Evolutionary conservation across 2,329 filamentous ascomycete genomes (phyloP).

Genomic region (Botrytis porri): DNA sequence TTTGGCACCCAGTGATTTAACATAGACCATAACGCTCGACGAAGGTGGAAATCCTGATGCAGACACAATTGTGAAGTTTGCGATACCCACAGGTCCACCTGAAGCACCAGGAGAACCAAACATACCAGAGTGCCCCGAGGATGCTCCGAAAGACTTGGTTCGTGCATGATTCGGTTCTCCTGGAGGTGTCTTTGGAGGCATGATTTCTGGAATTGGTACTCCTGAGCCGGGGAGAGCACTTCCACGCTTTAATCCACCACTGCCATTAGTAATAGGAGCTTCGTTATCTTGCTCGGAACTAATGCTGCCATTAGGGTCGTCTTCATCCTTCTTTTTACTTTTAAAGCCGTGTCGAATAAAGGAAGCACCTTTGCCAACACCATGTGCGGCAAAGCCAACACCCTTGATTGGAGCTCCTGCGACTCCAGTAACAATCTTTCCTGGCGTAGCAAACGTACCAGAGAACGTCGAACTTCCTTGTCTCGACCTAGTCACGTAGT

Average conservation of each 20-base stretch:
- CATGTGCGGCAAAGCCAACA: constrained; percentile 64
- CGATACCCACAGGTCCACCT: constrained; percentile 65
- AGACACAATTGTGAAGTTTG: constrained; percentile 75
- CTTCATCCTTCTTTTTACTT: constrained; percentile 59
- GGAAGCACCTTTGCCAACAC: constrained; percentile 81
- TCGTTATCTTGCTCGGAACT: constrained; percentile 43
- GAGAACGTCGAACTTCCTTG: constrained; percentile 93
- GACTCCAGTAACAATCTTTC: constrained; percentile 79
- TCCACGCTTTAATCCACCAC: constrained; percentile 25
- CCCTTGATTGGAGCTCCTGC: constrained; percentile 93
- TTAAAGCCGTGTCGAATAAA: constrained; percentile 86
- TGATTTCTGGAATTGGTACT: constrained; percentile 21
- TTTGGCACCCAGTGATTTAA: constrained; percentile 66
- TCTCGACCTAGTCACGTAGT: constrained; percentile 81
- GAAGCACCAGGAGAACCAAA: constrained; percentile 43
- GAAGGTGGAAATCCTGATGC: constrained; percentile 74
- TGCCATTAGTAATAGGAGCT: constrained; percentile 39
- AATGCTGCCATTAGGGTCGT: constrained; percentile 1
- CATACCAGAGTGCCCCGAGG: constrained; percentile 64
- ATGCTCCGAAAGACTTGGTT: constrained; percentile 58
- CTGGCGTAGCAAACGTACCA: constrained; percentile 81
- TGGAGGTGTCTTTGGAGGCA: constrained; percentile 32
- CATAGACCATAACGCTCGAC: constrained; percentile 73
- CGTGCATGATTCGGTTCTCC: constrained; percentile 40
- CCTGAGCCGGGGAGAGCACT: constrained; percentile 19